Evolutionary conservation across 495 filamentous ascomycete genomes (phyloP).

Genomic region (Aspergillus indologenus): DNA sequence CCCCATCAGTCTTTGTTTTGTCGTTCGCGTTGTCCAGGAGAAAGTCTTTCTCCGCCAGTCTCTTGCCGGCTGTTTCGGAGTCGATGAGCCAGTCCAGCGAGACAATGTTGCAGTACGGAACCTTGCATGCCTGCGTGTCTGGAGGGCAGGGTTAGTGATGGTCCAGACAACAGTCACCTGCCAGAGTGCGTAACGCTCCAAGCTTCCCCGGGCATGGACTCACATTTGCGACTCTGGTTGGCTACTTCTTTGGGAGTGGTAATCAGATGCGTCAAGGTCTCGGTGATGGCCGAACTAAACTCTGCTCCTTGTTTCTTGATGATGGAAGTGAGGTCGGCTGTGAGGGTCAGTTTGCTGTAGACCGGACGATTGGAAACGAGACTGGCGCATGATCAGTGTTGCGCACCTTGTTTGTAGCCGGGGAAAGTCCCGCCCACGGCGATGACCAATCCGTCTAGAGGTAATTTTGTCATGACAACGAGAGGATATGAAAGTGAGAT

Average conservation of each 20-base stretch:
- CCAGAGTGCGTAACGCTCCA: too few relatives aligned
- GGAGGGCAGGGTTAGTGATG: slow-evolving; percentile 8
- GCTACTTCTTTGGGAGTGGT: slow-evolving; percentile 51
- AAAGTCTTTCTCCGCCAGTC: slow-evolving; percentile 43
- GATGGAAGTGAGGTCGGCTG: slow-evolving; percentile 35
- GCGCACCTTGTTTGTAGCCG: slow-evolving; percentile 49
- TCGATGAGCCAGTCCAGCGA: slow-evolving; percentile 60
- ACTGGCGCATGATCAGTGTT: neutral
- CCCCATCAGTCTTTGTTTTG: slow-evolving; percentile 17
- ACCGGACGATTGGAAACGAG: neutral
- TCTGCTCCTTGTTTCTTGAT: slow-evolving; percentile 50
- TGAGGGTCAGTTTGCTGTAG: neutral
- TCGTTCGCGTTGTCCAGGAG: slow-evolving; percentile 17
- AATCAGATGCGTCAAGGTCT: slow-evolving; percentile 58
- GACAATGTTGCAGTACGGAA: slow-evolving; percentile 53
- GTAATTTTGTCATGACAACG: neutral
- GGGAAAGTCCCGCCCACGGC: slow-evolving; percentile 62
- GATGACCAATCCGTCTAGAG: slow-evolving; percentile 47
- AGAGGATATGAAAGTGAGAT: neutral
- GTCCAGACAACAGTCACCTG: neutral
- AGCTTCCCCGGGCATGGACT: slow-evolving; percentile 8
- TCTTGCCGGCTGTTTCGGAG: slow-evolving; percentile 41
- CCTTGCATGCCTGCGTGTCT: slow-evolving; percentile 49
- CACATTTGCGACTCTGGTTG: slow-evolving; percentile 44
- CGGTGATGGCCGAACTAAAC: slow-evolving; percentile 43